Conservation (phyloP, 169 alveolate genomes). For the Neospora caninum region DNA sequence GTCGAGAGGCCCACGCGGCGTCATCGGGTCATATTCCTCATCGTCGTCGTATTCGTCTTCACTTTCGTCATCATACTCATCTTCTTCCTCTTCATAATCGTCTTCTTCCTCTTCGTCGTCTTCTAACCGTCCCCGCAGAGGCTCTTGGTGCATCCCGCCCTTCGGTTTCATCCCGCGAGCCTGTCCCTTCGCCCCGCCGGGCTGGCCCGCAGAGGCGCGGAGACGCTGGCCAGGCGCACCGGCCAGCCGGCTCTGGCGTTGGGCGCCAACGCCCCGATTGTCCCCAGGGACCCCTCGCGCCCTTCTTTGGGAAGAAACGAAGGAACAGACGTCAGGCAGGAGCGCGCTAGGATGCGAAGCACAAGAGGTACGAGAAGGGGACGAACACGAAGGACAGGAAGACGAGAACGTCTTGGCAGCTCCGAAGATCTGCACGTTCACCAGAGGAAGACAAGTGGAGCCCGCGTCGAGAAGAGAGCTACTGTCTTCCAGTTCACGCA, state of each 20-base stretch:
- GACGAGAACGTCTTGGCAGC: background rate
- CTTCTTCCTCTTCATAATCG: slow-evolving; percentile 52
- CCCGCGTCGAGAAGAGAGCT: background rate
- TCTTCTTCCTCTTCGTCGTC: slow-evolving; percentile 59
- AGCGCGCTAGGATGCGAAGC: background rate
- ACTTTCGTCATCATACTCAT: slow-evolving; percentile 15
- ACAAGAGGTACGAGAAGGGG: background rate
- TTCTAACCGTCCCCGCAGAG: background rate
- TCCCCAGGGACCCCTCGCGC: background rate
- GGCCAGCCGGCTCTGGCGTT: background rate
- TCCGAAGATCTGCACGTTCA: background rate
- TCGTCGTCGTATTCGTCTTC: slow-evolving; percentile 56
- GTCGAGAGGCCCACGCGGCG: slow-evolving; percentile 65
- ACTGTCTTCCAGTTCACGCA: background rate
- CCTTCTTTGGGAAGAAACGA: background rate
- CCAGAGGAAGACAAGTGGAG: background rate
- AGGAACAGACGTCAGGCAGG: background rate
- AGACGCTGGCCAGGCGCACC: too few relatives aligned
- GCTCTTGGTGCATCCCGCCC: background rate
- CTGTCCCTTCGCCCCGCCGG: background rate
- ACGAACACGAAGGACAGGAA: background rate
- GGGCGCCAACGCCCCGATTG: background rate
- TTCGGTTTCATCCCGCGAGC: background rate
- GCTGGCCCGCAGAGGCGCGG: background rate
- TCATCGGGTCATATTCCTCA: slow-evolving; percentile 65